These are phyloP conservation scores for Fusarium sp. DNA, from an alignment of 2,329 filamentous ascomycete species.

Conservation along the genomic window DNA sequence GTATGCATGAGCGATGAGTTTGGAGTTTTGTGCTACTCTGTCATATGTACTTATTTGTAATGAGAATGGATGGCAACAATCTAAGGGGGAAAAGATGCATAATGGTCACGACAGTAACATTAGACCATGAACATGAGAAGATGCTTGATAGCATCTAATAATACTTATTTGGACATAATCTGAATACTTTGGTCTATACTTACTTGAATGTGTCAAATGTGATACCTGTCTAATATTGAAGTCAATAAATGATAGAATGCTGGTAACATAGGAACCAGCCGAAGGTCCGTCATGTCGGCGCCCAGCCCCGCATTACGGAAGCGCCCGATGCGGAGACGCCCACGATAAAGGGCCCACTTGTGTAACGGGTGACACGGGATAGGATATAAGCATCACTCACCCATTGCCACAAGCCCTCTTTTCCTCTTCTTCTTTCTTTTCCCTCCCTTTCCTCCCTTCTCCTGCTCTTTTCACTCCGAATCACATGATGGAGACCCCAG, in stretches of 20 bases:
- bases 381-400: slow-evolving; percentile 26
- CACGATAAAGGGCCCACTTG: slow-evolving; percentile 38
- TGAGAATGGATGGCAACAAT: slow-evolving; percentile 36
- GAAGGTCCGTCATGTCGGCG: slow-evolving; percentile 34
- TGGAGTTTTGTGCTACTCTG: slow-evolving; percentile 43
- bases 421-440: not conserved
- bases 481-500: slow-evolving; percentile 35
- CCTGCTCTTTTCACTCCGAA: not conserved
- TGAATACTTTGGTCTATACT: not conserved
- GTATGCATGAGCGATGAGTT: slow-evolving; percentile 44
- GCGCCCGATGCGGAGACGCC: slow-evolving; percentile 42
- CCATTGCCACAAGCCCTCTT: not conserved
- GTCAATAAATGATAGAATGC: not conserved
- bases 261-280: slow-evolving; percentile 22
- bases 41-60: slow-evolving; percentile 38
- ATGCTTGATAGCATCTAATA: slow-evolving; percentile 43
- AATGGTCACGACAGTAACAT: slow-evolving; percentile 43
- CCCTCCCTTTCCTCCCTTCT: not conserved
- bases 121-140: slow-evolving; percentile 32
- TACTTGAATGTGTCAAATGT: not conserved
- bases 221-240: not conserved
- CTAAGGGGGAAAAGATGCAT: slow-evolving; percentile 20
- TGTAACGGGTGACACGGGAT: slow-evolving; percentile 27
- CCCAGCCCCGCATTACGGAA: slow-evolving; percentile 43
- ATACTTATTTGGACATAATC: slow-evolving; percentile 19